A percentile compares a stretch with the other conserved stretches of the same genome.
These are phyloP conservation scores for Neurospora sp. DNA, from an alignment of 2,329 filamentous ascomycete species.

Conservation along the genomic window DNA sequence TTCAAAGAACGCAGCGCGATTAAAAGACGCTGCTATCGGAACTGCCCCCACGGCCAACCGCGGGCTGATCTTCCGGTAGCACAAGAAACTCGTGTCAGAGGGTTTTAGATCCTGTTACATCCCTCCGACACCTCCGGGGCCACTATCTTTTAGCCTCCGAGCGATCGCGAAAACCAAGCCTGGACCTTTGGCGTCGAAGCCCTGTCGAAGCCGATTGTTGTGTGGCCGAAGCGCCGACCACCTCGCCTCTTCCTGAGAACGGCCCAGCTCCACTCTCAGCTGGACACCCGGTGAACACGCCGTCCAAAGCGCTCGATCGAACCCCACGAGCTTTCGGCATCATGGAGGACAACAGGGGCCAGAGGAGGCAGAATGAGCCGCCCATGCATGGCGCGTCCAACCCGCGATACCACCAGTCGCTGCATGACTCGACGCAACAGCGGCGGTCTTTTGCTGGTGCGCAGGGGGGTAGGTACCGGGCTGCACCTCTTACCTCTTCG, in stretches of 20 bases:
- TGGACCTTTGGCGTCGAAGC: background rate
- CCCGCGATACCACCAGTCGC: constrained; percentile 36
- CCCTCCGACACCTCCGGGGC: background rate
- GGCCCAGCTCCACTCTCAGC: constrained; percentile 54
- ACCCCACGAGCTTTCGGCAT: constrained; percentile 27
- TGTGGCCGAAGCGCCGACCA: constrained; percentile 31
- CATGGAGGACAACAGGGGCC: constrained; percentile 71
- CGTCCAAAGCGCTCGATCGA: constrained; percentile 29
- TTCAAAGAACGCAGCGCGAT: background rate
- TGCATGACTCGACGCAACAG: constrained; percentile 39
- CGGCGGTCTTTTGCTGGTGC: constrained; percentile 33
- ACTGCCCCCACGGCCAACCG: background rate
- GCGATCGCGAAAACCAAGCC: background rate
- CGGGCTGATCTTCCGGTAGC: constrained; percentile 3
- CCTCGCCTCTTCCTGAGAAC: constrained; percentile 53
- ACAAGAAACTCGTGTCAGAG: constrained; percentile 5
- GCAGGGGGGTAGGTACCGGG: constrained; percentile 39
- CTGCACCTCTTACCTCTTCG: constrained; percentile 39
- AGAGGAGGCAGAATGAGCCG: constrained; percentile 66
- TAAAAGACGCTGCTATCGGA: background rate
- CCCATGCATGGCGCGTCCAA: constrained; percentile 51
- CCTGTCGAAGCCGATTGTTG: constrained; percentile 15
- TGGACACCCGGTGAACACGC: constrained; percentile 53
- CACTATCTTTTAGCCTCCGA: background rate
- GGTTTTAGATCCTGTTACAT: background rate